Conservation (phyloP, 2,329 filamentous ascomycete species). For the Alternaria dauci region DNA sequence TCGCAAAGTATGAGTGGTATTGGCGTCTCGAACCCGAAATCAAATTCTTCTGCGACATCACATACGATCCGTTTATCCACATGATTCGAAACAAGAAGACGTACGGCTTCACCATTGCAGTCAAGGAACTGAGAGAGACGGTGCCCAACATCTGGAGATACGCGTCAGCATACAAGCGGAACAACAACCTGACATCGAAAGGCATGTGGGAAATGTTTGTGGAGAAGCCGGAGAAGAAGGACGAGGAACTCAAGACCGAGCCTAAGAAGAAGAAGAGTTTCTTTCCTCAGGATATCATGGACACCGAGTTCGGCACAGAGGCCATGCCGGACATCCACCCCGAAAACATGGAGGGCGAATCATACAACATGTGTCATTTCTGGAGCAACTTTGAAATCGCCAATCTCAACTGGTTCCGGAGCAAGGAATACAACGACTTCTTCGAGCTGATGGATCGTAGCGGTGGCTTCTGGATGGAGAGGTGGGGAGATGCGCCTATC, state of each 20-base stretch:
- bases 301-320: constrained; percentile 74
- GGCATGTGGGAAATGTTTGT: constrained; percentile 99
- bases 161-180: constrained; percentile 95
- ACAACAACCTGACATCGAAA: constrained; percentile 87
- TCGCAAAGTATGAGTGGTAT: constrained; percentile 99
- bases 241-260: constrained; percentile 67
- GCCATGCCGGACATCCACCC: constrained; percentile 83
- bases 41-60: constrained; percentile 99
- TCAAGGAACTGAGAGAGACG: constrained; percentile 96
- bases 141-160: constrained; percentile 99
- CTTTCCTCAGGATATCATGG: constrained; percentile 81
- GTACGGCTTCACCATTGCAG: constrained; percentile 97
- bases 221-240: constrained; percentile 72
- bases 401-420: constrained; percentile 91
- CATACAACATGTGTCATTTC: constrained; percentile 99
- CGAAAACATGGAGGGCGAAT: constrained; percentile 95
- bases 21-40: constrained; percentile 99
- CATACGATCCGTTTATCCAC: constrained; percentile 95
- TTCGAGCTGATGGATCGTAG: constrained; percentile 99
- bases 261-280: constrained; percentile 73
- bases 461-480: constrained; percentile 98
- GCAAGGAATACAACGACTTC: constrained; percentile 96
- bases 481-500: constrained; percentile 98
- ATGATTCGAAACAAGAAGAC: constrained; percentile 97
- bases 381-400: constrained; percentile 99